Evolutionary conservation across 805 yeast genomes (phyloP).

Genomic region (Suhomyces prunicola): DNA sequence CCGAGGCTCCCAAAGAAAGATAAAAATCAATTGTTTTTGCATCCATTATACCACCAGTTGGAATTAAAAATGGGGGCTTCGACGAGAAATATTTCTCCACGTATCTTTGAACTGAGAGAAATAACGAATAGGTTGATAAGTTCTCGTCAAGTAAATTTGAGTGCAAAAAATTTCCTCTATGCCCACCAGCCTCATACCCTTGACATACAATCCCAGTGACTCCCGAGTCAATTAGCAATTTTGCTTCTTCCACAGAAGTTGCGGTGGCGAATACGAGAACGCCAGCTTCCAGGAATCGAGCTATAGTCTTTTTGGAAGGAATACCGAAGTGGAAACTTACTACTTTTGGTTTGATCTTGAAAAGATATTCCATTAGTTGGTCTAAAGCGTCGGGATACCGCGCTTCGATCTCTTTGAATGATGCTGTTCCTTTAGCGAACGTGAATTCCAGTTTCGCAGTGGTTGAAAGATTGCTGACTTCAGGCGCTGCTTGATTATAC

Average conservation of each 20-base stretch:
- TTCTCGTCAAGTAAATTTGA: slow-evolving; percentile 27
- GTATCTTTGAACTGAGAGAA: slow-evolving; percentile 14
- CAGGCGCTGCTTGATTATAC: slow-evolving; percentile 6
- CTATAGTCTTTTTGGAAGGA: slow-evolving; percentile 32
- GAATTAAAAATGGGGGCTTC: slow-evolving; percentile 26
- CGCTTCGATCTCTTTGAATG: slow-evolving; percentile 29
- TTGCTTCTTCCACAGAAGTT: slow-evolving; percentile 45
- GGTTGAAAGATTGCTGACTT: neutral
- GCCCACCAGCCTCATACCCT: slow-evolving; percentile 67
- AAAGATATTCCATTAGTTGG: slow-evolving; percentile 16
- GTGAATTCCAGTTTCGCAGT: neutral
- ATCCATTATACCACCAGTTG: slow-evolving; percentile 54
- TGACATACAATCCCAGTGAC: slow-evolving; percentile 53
- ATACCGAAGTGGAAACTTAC: slow-evolving; percentile 56
- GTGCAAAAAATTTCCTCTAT: slow-evolving; percentile 47
- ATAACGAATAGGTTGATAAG: slow-evolving; percentile 33
- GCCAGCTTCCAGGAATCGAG: slow-evolving; percentile 31
- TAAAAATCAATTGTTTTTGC: slow-evolving; percentile 26
- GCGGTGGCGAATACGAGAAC: slow-evolving; percentile 46
- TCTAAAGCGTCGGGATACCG: slow-evolving; percentile 12
- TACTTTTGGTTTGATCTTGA: slow-evolving; percentile 35
- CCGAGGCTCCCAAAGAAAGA: slow-evolving; percentile 44
- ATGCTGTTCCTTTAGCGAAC: slow-evolving; percentile 22
- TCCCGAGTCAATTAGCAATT: slow-evolving; percentile 21
- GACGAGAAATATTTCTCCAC: slow-evolving; percentile 2